phyloP scores from a whole-genome alignment of 257 asterid genomes.

The Ligustrum vulgare region DNA sequence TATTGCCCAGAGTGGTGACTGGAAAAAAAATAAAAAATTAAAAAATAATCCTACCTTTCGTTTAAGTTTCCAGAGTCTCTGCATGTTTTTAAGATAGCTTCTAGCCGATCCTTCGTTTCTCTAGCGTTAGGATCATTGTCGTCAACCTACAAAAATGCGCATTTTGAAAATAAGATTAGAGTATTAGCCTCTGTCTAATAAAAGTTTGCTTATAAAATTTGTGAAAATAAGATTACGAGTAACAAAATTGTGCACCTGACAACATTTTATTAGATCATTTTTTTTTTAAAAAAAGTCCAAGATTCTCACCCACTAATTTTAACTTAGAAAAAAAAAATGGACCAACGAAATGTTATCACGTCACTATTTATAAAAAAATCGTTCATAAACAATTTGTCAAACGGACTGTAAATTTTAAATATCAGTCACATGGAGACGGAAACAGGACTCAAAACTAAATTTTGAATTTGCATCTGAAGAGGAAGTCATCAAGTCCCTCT shows the following conservation, averaged over 20 bases:
- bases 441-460: not conserved
- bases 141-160: conserved; percentile 1
- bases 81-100: not conserved
- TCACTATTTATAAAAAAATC: too few species aligned
- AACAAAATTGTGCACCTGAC: too few species aligned
- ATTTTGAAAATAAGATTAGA: not conserved
- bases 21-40: not conserved
- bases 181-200: too few species aligned
- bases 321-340: too few species aligned
- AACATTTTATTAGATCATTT: too few species aligned
- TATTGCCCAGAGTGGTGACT: not conserved
- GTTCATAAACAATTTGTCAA: too few species aligned
- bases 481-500: not conserved
- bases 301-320: too few species aligned
- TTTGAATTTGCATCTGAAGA: not conserved
- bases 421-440: not conserved
- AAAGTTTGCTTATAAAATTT: too few species aligned
- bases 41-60: conserved; percentile 35
- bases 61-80: conserved; percentile 23
- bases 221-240: too few species aligned
- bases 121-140: not conserved
- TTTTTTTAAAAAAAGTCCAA: too few species aligned
- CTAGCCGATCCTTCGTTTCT: not conserved
- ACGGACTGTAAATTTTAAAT: too few species aligned
- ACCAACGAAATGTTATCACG: too few species aligned